These are phyloP conservation scores for Amaranthus cruentus DNA, from an alignment of 148 eudicot species.

Conservation along the genomic window DNA sequence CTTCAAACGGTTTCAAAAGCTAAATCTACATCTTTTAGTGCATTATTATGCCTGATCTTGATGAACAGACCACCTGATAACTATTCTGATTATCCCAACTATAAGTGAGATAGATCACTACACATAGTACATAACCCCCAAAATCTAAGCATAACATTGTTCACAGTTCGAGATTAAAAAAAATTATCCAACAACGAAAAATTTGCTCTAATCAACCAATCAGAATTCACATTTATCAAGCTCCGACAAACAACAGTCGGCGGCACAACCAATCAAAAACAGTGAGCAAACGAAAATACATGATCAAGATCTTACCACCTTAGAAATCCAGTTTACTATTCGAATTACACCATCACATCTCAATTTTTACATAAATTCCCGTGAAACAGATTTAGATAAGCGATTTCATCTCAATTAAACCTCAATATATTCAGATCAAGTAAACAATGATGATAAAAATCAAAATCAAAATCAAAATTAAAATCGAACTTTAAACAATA, in stretches of 20 bases:
- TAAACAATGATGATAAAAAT: background rate
- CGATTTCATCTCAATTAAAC: too few species aligned
- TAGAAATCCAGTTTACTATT: background rate
- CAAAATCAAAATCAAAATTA: background rate
- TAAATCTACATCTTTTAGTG: too few species aligned
- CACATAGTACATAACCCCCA: background rate
- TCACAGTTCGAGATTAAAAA: background rate
- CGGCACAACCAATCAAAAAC: constrained; percentile 2
- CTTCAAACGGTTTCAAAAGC: too few species aligned
- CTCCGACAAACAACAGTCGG: background rate
- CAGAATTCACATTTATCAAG: background rate
- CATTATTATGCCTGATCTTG: too few species aligned
- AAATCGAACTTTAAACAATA: background rate
- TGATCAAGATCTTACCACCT: background rate
- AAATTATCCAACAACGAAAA: background rate
- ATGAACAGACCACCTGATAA: too few species aligned
- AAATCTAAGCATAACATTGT: background rate
- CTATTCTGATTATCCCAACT: too few species aligned
- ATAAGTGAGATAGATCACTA: background rate
- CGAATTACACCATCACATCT: background rate
- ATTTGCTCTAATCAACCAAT: background rate
- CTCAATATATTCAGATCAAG: background rate
- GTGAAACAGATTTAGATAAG: background rate
- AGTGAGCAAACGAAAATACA: background rate
- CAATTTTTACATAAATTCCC: background rate